phyloP scores from a whole-genome alignment of 2,329 filamentous ascomycete genomes.

The Colletotrichum echinochloae region DNA sequence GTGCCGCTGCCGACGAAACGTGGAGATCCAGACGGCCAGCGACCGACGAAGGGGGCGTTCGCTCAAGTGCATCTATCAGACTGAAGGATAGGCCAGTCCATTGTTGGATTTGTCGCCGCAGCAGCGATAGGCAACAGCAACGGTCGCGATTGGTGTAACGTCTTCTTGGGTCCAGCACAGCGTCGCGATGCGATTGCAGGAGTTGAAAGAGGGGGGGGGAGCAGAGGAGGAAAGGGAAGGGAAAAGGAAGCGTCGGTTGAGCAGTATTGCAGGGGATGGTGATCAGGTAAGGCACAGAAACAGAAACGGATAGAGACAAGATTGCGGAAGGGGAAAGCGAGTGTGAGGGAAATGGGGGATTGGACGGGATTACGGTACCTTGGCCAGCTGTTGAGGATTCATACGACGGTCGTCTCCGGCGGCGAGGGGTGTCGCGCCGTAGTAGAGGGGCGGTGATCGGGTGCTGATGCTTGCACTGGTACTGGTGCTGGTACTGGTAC shows the following conservation, averaged over 20 bases:
- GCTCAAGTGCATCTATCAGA: conserved; percentile 13
- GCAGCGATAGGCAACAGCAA: neutral
- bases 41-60: conserved; percentile 2
- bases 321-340: conserved; percentile 1
- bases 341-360: neutral
- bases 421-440: conserved; percentile 50
- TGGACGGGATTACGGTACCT: conserved; percentile 49
- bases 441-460: conserved; percentile 46
- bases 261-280: conserved; percentile 35
- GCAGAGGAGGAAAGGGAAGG: conserved; percentile 35
- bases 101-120: conserved; percentile 7
- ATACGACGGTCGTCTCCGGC: conserved; percentile 56
- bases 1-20: conserved; percentile 1
- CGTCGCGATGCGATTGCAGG: conserved; percentile 22
- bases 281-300: conserved; percentile 12
- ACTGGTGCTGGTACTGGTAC: conserved; percentile 37
- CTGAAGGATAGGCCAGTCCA: conserved; percentile 17
- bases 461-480: conserved; percentile 45
- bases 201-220: conserved; percentile 27
- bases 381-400: conserved; percentile 58
- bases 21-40: conserved; percentile 4
- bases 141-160: conserved; percentile 7
- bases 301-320: neutral
- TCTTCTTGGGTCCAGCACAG: conserved; percentile 19
- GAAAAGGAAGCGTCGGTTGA: conserved; percentile 33